Conservation (phyloP, 805 yeast species). For the Tetrapisispora namnaoensis region DNA sequence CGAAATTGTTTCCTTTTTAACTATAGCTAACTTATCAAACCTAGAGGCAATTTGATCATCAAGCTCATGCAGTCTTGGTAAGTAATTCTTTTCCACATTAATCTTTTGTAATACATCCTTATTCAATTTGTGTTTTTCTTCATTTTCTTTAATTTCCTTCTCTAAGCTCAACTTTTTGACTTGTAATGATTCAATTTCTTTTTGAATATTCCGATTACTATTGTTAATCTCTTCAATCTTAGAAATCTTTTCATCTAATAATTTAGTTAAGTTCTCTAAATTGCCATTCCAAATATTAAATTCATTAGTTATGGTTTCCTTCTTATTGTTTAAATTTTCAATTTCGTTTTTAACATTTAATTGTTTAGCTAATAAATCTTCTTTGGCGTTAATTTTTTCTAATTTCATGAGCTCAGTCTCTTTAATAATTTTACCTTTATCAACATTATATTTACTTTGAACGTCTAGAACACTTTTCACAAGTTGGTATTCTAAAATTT, state of each 20-base stretch:
- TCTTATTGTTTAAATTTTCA: slow-evolving; percentile 16
- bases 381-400: slow-evolving; percentile 20
- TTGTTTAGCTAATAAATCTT: slow-evolving; percentile 14
- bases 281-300: slow-evolving; percentile 14
- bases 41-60: slow-evolving; percentile 15
- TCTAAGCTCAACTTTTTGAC: slow-evolving; percentile 11
- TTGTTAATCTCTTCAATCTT: slow-evolving; percentile 16
- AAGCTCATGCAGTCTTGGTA: slow-evolving; percentile 18
- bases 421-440: slow-evolving; percentile 18
- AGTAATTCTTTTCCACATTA: slow-evolving; percentile 15
- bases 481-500: slow-evolving; percentile 16
- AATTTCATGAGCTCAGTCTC: slow-evolving; percentile 21
- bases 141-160: slow-evolving; percentile 12
- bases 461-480: slow-evolving; percentile 16
- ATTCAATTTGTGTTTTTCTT: slow-evolving; percentile 11
- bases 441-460: slow-evolving; percentile 13
- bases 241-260: slow-evolving; percentile 23
- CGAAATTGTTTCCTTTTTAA: slow-evolving; percentile 24
- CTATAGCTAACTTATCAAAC: slow-evolving; percentile 14
- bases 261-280: slow-evolving; percentile 15
- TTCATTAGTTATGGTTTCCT: slow-evolving; percentile 13
- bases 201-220: slow-evolving; percentile 12
- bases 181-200: slow-evolving; percentile 14
- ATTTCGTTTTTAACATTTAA: slow-evolving; percentile 20
- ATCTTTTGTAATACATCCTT: slow-evolving; percentile 11